Percentiles rank a stretch among this genome's conserved stretches.
Conservation (phyloP, 176 grass and related monocot genomes). For the Phoenix roebelenii region DNA sequence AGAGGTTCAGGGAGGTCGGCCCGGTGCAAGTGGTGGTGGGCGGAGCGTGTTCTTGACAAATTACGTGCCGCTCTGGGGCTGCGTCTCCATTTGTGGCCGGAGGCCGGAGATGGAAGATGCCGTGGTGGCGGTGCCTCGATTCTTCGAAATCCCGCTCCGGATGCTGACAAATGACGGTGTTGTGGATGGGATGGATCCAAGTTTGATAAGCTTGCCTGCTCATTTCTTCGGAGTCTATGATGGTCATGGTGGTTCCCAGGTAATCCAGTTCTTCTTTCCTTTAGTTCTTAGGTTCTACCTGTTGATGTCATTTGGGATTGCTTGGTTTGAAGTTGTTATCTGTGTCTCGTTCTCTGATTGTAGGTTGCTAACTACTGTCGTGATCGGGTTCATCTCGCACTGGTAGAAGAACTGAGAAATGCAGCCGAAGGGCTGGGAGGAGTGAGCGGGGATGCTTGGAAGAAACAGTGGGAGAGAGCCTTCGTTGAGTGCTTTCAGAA, state of each 20-base stretch:
- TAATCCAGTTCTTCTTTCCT: no score
- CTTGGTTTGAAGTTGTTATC: no score
- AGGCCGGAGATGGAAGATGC: conserved; percentile 55
- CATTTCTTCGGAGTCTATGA: no score
- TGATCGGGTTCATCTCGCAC: conserved; percentile 31
- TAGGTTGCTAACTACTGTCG: conserved; percentile 67
- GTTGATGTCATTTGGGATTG: no score
- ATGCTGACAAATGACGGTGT: conserved; percentile 36
- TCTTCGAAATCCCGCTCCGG: conserved; percentile 39
- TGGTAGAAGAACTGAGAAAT: conserved; percentile 39
- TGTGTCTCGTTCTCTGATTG: not conserved
- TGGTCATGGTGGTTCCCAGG: no score
- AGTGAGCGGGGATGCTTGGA: conserved; percentile 19
- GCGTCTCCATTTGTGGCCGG: conserved; percentile 27
- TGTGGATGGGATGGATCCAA: conserved; percentile 26
- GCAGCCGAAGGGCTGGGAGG: conserved; percentile 7
- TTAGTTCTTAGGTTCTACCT: no score
- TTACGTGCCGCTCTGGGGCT: conserved; percentile 45
- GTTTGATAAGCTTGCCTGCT: conserved; percentile 16
- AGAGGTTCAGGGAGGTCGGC: no score
- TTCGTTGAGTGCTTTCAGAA: conserved; percentile 56
- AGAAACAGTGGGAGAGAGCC: conserved; percentile 52
- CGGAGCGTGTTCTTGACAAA: conserved; percentile 41
- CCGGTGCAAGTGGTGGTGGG: no score
- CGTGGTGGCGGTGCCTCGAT: conserved; percentile 29